A percentile compares a stretch with the other conserved stretches of the same genome.
Evolutionary conservation across 768 basidiomycete genomes (phyloP).

Genomic region (Termitomyces sp.): DNA sequence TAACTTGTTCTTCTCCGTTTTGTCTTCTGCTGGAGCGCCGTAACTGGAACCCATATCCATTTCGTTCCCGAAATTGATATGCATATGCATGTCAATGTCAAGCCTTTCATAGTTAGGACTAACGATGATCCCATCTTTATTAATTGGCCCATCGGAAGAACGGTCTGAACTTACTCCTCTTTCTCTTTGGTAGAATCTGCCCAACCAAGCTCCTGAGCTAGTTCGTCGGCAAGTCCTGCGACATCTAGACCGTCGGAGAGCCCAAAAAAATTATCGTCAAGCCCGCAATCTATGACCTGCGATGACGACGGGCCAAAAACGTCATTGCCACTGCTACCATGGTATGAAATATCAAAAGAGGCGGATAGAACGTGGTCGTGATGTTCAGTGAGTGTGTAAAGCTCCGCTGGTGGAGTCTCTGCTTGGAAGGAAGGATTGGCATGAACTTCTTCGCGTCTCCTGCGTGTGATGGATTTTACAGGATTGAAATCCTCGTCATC

Average conservation of each 20-base stretch:
- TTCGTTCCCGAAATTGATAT: constrained; percentile 21
- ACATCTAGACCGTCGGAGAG: constrained; percentile 53
- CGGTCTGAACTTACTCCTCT: constrained; percentile 12
- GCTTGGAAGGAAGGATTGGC: constrained; percentile 19
- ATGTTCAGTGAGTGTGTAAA: constrained; percentile 67
- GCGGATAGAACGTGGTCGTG: constrained; percentile 61
- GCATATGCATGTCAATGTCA: constrained; percentile 16
- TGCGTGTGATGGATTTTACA: constrained; percentile 15
- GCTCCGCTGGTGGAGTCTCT: constrained; percentile 45
- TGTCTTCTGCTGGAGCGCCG: not conserved
- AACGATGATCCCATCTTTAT: not conserved
- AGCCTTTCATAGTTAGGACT: not conserved
- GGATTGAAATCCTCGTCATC: constrained; percentile 51
- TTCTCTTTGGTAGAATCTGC: constrained; percentile 28
- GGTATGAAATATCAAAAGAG: constrained; percentile 61
- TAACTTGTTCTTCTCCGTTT: not conserved
- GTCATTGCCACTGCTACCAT: constrained; percentile 25
- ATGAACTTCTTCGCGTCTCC: constrained; percentile 15
- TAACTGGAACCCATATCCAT: not conserved
- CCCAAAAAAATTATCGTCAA: constrained; percentile 49
- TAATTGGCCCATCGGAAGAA: not conserved
- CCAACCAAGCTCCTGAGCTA: constrained; percentile 77
- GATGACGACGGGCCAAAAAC: constrained; percentile 48
- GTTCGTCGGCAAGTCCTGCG: constrained; percentile 63
- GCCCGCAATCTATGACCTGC: constrained; percentile 41